Evolutionary conservation across 352 stramenopile genomes (phyloP).

Genomic region (Pythium aphanidermatum): DNA sequence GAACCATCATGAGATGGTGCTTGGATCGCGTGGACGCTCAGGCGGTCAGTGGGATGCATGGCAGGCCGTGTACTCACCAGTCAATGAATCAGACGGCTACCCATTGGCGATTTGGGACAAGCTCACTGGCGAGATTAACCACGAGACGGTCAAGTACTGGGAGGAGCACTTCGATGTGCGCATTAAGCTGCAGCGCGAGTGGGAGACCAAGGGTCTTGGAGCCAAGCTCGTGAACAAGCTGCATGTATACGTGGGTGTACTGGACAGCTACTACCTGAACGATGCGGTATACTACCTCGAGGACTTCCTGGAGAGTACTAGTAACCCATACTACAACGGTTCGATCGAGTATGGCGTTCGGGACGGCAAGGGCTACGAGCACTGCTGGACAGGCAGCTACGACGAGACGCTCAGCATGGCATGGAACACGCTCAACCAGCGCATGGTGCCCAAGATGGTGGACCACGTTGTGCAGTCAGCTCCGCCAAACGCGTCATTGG

Average conservation of each 20-base stretch:
- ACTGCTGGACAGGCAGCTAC: conserved; percentile 73
- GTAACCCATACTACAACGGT: conserved; percentile 61
- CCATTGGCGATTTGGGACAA: conserved; percentile 63
- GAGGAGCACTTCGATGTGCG: conserved; percentile 62
- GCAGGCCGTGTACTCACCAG: conserved; percentile 62
- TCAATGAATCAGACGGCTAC: conserved; percentile 56
- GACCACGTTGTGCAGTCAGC: conserved; percentile 49
- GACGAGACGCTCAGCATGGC: conserved; percentile 62
- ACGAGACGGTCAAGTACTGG: conserved; percentile 53
- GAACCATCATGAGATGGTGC: conserved; percentile 65
- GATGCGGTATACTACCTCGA: conserved; percentile 65
- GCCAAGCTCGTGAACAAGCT: conserved; percentile 71
- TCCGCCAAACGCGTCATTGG: conserved; percentile 35
- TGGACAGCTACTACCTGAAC: conserved; percentile 76
- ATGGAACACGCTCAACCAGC: conserved; percentile 70
- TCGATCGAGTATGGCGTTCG: conserved; percentile 64
- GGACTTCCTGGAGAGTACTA: conserved; percentile 56
- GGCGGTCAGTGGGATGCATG: conserved; percentile 75
- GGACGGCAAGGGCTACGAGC: conserved; percentile 62
- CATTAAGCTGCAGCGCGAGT: conserved; percentile 63
- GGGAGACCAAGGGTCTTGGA: conserved; percentile 36
- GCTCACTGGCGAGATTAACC: conserved; percentile 55
- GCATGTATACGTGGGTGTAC: conserved; percentile 66
- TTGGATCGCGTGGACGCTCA: conserved; percentile 52
- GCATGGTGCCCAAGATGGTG: conserved; percentile 61